Evolutionary conservation across 1,284 basidiomycete genomes (phyloP).

Genomic region (Sanghuangporus weigelae): DNA sequence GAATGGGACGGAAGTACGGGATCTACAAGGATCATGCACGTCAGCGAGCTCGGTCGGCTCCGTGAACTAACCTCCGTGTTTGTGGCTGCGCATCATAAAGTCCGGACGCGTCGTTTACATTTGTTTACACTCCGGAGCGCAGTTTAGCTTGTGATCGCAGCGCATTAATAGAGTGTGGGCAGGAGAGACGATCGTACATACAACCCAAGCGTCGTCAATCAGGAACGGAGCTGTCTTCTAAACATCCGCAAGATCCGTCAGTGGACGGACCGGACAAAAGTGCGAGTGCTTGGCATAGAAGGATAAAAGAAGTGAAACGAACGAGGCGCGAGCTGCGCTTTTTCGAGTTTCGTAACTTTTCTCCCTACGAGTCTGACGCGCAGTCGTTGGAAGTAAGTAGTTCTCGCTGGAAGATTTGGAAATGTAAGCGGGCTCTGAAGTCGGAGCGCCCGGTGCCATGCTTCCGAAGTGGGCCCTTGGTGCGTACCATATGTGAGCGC

Average conservation of each 20-base stretch:
- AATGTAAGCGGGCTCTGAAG: neutral
- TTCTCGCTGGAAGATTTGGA: neutral
- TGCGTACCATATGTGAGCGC: neutral
- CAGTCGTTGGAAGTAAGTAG: neutral
- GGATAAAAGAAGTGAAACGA: neutral
- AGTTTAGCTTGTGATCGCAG: conserved; percentile 2
- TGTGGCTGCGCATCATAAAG: neutral
- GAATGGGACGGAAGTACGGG: too few relatives aligned
- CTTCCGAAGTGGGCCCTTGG: neutral
- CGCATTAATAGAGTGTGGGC: neutral
- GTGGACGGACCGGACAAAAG: neutral
- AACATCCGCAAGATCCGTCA: neutral
- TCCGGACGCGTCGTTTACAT: neutral
- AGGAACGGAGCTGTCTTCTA: neutral
- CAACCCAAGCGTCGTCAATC: neutral
- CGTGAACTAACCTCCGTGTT: neutral
- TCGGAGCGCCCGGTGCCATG: neutral
- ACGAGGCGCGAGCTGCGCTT: neutral
- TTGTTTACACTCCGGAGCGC: neutral
- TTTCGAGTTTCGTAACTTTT: neutral
- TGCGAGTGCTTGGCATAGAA: neutral
- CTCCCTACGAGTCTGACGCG: neutral
- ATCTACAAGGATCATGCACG: too few relatives aligned
- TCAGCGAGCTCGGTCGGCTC: neutral
- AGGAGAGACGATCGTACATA: neutral